Evolutionary conservation across 2,329 filamentous ascomycete genomes (phyloP).

Genomic region (Pseudocercospora fuligena): DNA sequence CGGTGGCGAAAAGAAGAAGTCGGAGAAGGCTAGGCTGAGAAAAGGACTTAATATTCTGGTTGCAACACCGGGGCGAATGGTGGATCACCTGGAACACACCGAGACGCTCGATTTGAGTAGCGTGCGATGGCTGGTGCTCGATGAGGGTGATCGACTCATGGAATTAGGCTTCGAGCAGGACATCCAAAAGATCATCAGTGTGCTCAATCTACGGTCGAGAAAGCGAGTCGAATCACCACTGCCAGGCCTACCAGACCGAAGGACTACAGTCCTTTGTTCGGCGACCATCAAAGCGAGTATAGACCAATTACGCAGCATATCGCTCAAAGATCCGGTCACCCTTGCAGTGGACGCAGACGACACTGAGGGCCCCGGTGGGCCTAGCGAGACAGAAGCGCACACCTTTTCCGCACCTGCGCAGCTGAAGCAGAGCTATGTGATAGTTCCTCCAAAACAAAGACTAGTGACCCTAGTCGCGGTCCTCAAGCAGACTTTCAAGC

Average conservation of each 20-base stretch:
- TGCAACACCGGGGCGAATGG: slow-evolving; percentile 87
- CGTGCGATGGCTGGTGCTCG: slow-evolving; percentile 90
- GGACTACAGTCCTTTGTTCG: slow-evolving; percentile 89
- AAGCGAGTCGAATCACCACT: slow-evolving; percentile 65
- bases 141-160: slow-evolving; percentile 98
- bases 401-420: slow-evolving; percentile 85
- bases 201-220: slow-evolving; percentile 70
- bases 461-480: slow-evolving; percentile 85
- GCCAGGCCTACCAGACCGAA: slow-evolving; percentile 71
- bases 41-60: slow-evolving; percentile 97
- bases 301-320: slow-evolving; percentile 90
- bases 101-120: slow-evolving; percentile 85
- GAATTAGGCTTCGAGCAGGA: slow-evolving; percentile 97
- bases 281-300: slow-evolving; percentile 99
- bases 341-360: slow-evolving; percentile 68
- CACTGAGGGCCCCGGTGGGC: slow-evolving; percentile 51
- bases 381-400: slow-evolving; percentile 53
- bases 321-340: slow-evolving; percentile 87
- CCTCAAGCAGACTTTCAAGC: slow-evolving; percentile 83
- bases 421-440: slow-evolving; percentile 86
- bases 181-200: slow-evolving; percentile 81
- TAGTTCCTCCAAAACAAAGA: slow-evolving; percentile 87
- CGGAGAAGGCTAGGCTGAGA: slow-evolving; percentile 88
- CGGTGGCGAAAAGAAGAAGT: slow-evolving; percentile 73
- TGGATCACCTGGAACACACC: slow-evolving; percentile 91